Evolutionary conservation across 2,329 filamentous ascomycete genomes (phyloP).

Genomic region (Pseudocercospora fijiensis): DNA sequence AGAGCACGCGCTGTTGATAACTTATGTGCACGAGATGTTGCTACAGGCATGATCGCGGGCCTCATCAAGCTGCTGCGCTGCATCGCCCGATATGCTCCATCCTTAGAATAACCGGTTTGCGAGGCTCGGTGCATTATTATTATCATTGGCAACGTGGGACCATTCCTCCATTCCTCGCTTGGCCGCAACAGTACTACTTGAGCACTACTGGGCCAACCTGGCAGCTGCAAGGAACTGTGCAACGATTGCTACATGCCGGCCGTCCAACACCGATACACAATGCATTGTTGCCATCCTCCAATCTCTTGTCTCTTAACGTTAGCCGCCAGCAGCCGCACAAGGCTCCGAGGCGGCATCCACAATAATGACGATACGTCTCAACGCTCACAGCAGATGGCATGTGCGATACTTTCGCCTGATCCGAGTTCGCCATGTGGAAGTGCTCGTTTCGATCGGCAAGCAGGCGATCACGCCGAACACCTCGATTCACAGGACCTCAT

Average conservation of each 20-base stretch:
- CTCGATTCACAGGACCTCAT: constrained; percentile 6
- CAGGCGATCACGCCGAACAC: constrained; percentile 10
- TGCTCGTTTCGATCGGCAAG: background rate
- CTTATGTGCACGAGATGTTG: background rate
- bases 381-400: background rate
- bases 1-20: constrained; percentile 1
- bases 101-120: background rate
- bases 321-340: constrained; percentile 1
- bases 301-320: too few relatives aligned
- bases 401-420: constrained; percentile 2
- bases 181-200: too few relatives aligned
- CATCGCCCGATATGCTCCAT: background rate
- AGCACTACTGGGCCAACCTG: background rate
- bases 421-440: constrained; percentile 14
- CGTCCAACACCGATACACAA: background rate
- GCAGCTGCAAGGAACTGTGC: background rate
- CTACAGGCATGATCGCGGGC: background rate
- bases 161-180: background rate
- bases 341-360: background rate
- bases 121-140: background rate
- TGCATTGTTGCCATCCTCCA: constrained; percentile 3
- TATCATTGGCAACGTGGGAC: background rate
- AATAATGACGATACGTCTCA: background rate
- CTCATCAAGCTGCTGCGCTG: too few relatives aligned
- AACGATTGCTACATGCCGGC: background rate